These are phyloP conservation scores for Brettanomyces nanus DNA, from an alignment of 805 yeast species.

Conservation along the genomic window DNA sequence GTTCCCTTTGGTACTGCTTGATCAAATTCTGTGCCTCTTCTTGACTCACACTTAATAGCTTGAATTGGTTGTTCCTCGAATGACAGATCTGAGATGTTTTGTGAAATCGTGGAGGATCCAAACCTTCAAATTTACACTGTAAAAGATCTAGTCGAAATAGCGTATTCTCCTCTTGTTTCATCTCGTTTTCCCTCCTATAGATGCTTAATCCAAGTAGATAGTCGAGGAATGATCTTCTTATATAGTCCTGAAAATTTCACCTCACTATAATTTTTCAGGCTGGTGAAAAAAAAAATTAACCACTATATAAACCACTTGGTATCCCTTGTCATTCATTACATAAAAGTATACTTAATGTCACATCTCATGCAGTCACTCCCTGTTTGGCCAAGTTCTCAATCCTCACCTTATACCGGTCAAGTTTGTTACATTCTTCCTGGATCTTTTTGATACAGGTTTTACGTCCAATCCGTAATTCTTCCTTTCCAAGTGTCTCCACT, in stretches of 20 bases:
- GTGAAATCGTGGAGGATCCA: constrained; percentile 40
- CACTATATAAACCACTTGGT: no score
- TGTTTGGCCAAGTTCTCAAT: constrained; percentile 13
- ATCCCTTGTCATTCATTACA: no score
- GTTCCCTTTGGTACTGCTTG: constrained; percentile 32
- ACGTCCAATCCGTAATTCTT: constrained; percentile 45
- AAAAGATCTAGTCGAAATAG: constrained; percentile 50
- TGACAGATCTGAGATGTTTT: constrained; percentile 38
- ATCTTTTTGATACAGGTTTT: constrained; percentile 51
- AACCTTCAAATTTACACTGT: constrained; percentile 38
- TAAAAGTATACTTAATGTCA: no score
- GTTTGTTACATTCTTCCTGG: constrained; percentile 48
- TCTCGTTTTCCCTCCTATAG: neutral
- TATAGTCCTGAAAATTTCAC: no score
- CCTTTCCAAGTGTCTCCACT: constrained; percentile 38
- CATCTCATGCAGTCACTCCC: constrained; percentile 5
- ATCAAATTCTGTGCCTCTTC: constrained; percentile 41
- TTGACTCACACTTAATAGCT: constrained; percentile 27
- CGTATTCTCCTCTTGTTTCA: constrained; percentile 27
- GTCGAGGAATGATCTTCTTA: no score
- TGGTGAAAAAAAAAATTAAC: no score
- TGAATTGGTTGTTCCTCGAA: constrained; percentile 34
- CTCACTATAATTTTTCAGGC: no score
- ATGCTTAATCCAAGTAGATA: neutral
- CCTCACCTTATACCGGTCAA: constrained; percentile 31